phyloP scores from a whole-genome alignment of 225 moss, liverwort and hornwort species.

The Neckera pumila region DNA sequence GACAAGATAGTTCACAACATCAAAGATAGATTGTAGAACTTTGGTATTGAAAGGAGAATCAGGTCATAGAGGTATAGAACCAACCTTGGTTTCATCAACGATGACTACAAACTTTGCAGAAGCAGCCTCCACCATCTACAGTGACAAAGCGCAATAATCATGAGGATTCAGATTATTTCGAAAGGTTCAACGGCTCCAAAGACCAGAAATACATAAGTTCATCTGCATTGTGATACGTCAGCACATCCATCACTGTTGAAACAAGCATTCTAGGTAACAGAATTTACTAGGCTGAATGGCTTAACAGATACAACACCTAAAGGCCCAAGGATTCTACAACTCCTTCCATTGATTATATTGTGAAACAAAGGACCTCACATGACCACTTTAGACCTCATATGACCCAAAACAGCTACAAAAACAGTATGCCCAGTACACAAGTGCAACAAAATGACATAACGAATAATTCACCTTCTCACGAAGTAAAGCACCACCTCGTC shows the following conservation, averaged over 20 bases:
- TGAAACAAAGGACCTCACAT: neutral
- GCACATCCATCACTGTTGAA: neutral
- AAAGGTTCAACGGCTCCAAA: neutral
- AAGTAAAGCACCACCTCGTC: constrained; percentile 92
- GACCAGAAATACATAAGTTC: neutral
- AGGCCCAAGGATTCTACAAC: neutral
- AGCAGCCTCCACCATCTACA: constrained; percentile 95
- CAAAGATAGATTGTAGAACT: neutral
- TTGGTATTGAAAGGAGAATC: neutral
- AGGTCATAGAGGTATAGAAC: neutral
- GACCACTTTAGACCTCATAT: too few relatives aligned
- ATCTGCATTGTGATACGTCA: neutral
- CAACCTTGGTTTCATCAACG: constrained; percentile 95
- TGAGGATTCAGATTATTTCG: neutral
- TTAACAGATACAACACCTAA: neutral
- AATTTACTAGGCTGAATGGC: neutral
- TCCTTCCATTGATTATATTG: neutral
- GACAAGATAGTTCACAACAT: neutral
- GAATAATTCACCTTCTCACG: constrained; percentile 72
- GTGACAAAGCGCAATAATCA: neutral
- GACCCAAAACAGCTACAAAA: neutral
- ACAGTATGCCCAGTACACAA: neutral
- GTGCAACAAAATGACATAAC: neutral
- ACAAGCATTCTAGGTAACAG: neutral
- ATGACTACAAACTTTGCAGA: constrained; percentile 91